phyloP scores from a whole-genome alignment of 2,329 filamentous ascomycete genomes.

The Trichoderma sp. region DNA sequence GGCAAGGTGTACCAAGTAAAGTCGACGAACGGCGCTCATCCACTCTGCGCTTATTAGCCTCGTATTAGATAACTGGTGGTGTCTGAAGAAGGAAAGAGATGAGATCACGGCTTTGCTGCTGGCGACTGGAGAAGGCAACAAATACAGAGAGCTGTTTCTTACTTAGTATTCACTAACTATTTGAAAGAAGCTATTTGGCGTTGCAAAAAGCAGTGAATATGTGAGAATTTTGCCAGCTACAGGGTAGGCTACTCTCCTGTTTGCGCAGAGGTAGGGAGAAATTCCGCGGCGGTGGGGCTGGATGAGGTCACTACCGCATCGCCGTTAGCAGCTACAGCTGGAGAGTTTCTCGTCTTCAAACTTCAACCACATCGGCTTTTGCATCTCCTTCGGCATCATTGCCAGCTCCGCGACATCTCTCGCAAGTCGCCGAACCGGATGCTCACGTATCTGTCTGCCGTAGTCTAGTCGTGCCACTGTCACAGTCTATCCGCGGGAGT shows the following conservation, averaged over 20 bases:
- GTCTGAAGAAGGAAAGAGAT: no score
- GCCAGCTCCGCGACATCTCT: neutral
- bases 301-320: slow-evolving; percentile 36
- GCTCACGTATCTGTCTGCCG: neutral
- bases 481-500: neutral
- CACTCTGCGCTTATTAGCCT: neutral
- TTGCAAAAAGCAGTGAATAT: neutral
- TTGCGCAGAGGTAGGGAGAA: neutral
- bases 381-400: neutral
- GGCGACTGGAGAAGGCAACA: no score
- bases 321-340: slow-evolving; percentile 32
- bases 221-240: neutral
- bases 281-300: slow-evolving; percentile 32
- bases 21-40: no score
- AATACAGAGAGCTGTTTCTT: no score
- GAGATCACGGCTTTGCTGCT: no score
- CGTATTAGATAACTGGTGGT: no score
- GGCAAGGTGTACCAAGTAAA: neutral
- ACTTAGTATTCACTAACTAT: no score
- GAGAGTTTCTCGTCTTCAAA: slow-evolving; percentile 27
- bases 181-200: no score
- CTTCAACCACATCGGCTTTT: neutral
- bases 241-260: neutral
- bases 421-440: neutral
- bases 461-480: neutral